A percentile compares a stretch with the other conserved stretches of the same genome.
Conservation (phyloP, 805 yeast genomes). For the Ogataea nitratoaversa region DNA sequence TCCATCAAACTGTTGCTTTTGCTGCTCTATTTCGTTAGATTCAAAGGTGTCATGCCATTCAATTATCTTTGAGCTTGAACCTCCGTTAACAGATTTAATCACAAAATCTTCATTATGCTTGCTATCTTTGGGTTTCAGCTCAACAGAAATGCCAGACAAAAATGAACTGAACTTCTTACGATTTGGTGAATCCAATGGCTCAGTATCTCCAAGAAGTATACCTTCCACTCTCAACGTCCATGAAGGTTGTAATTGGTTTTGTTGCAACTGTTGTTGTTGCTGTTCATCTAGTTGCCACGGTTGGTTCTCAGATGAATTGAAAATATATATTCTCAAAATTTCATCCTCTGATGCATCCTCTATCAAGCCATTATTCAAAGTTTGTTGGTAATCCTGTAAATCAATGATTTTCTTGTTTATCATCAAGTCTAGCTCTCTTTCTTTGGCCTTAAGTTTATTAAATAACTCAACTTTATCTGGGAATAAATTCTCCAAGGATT, state of each 20-base stretch:
- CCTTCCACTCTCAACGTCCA: constrained; percentile 95
- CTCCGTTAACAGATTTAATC: constrained; percentile 23
- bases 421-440: constrained; percentile 72
- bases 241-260: constrained; percentile 34
- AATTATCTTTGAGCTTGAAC: constrained; percentile 43
- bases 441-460: constrained; percentile 73
- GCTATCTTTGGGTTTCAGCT: constrained; percentile 40
- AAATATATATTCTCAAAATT: constrained; percentile 71
- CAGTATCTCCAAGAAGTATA: constrained; percentile 49
- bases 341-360: constrained; percentile 47
- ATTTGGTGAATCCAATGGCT: constrained; percentile 41
- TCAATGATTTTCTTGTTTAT: constrained; percentile 82
- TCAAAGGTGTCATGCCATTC: constrained; percentile 83
- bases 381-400: constrained; percentile 62
- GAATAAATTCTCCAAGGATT: constrained; percentile 25
- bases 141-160: constrained; percentile 80
- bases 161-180: constrained; percentile 72
- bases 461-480: constrained; percentile 59
- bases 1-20: constrained; percentile 67
- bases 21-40: constrained; percentile 27
- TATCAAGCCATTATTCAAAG: constrained; percentile 39
- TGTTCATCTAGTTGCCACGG: constrained; percentile 63
- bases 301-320: constrained; percentile 80
- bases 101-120: constrained; percentile 18
- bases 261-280: constrained; percentile 15